These are phyloP conservation scores for Phallus indusiatus DNA, from an alignment of 768 basidiomycete genomes.

Conservation along the genomic window DNA sequence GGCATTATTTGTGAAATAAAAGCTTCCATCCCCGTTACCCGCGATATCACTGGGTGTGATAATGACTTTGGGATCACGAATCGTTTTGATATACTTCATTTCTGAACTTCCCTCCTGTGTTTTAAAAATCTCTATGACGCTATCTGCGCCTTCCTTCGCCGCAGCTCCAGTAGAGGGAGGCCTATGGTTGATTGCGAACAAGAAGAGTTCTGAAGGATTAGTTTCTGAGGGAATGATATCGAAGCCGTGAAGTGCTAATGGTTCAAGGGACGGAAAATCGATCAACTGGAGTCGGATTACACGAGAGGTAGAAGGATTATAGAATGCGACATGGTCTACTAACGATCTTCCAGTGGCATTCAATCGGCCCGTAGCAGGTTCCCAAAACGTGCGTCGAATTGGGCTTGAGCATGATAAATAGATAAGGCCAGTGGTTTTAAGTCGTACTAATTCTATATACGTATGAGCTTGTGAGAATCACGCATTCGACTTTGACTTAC, in stretches of 20 bases:
- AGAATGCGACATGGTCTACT: constrained; percentile 51
- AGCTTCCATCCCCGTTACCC: constrained; percentile 55
- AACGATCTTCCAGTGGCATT: constrained; percentile 26
- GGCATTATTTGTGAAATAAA: constrained; percentile 67
- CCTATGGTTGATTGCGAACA: constrained; percentile 69
- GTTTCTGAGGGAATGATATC: constrained; percentile 49
- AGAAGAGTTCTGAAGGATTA: constrained; percentile 41
- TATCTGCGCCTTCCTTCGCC: constrained; percentile 51
- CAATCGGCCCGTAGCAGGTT: constrained; percentile 31
- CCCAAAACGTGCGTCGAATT: constrained; percentile 40
- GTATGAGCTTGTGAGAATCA: not conserved
- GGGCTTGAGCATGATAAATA: constrained; percentile 58
- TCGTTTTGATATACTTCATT: constrained; percentile 47
- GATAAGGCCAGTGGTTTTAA: constrained; percentile 44
- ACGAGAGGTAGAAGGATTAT: constrained; percentile 36
- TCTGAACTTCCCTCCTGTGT: constrained; percentile 34
- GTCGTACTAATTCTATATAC: constrained; percentile 45
- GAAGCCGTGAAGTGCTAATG: constrained; percentile 54
- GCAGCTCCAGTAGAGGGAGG: constrained; percentile 32
- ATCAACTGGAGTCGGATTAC: constrained; percentile 37
- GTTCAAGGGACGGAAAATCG: constrained; percentile 24
- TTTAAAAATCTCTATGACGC: constrained; percentile 61
- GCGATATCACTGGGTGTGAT: constrained; percentile 63
- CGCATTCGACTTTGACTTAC: constrained; percentile 26
- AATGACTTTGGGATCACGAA: constrained; percentile 41